Conservation (phyloP, 768 basidiomycete genomes). For the Lentinus tigrinus region DNA sequence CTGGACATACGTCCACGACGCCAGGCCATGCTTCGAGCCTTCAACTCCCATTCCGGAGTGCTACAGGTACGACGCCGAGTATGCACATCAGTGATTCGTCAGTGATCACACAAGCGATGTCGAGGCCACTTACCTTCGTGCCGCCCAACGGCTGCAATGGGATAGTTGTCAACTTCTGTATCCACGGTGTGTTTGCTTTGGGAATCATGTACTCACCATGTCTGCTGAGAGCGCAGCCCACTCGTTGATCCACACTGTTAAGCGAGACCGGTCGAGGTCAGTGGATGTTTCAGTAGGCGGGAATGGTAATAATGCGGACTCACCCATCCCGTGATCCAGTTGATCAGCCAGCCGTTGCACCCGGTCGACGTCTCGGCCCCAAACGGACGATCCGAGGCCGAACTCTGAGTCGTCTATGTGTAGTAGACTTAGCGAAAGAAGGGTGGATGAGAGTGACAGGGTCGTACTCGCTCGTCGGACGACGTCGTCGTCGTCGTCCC, state of each 20-base stretch:
- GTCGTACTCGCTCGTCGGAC: slow-evolving; percentile 9
- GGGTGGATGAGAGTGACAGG: no score
- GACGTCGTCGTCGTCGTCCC: slow-evolving; percentile 8
- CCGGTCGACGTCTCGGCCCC: neutral
- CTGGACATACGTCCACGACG: slow-evolving; percentile 1
- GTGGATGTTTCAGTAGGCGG: no score
- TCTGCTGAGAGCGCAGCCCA: neutral
- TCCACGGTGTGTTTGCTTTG: no score
- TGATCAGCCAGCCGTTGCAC: neutral
- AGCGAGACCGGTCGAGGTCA: no score
- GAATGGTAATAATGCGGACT: no score
- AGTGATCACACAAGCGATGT: neutral
- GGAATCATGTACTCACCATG: neutral
- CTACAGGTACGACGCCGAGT: no score
- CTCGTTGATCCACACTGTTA: slow-evolving; percentile 13
- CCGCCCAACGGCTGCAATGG: neutral
- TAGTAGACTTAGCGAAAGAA: no score
- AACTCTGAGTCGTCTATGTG: slow-evolving; percentile 7
- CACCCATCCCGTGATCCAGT: slow-evolving; percentile 6
- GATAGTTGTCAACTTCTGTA: neutral
- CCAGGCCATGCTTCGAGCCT: neutral
- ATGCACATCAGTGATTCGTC: neutral
- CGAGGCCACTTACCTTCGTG: neutral
- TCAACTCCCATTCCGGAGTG: slow-evolving; percentile 3
- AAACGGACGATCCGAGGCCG: slow-evolving; percentile 4